Evolutionary conservation across 352 stramenopile species (phyloP).

Genomic region (Phytopythium chamaehyphon): DNA sequence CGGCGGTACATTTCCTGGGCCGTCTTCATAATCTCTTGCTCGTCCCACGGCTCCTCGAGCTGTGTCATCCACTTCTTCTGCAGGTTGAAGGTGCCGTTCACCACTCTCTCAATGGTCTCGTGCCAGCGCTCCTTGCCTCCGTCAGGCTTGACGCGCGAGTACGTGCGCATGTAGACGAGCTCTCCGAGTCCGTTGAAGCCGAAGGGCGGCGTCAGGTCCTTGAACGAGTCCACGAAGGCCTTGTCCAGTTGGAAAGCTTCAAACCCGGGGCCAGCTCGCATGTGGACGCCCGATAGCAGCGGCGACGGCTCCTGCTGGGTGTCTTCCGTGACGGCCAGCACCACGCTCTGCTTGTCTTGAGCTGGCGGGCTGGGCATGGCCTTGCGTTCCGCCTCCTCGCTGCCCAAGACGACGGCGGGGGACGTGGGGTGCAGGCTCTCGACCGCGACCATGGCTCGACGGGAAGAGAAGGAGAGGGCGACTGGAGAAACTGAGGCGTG

Average conservation of each 20-base stretch:
- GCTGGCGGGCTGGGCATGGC: not conserved
- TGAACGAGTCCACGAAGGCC: conserved; percentile 54
- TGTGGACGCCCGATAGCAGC: conserved; percentile 11
- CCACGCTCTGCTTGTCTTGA: conserved; percentile 1
- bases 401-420: conserved; percentile 1
- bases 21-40: conserved; percentile 29
- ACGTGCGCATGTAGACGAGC: conserved; percentile 91
- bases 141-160: conserved; percentile 82
- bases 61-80: conserved; percentile 84
- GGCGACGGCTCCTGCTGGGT: conserved; percentile 1
- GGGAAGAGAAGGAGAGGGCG: not conserved
- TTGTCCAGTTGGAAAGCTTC: conserved; percentile 18
- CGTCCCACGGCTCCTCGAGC: conserved; percentile 64
- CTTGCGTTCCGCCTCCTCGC: conserved; percentile 2
- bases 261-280: conserved; percentile 13
- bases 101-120: conserved; percentile 90
- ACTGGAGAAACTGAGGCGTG: not conserved
- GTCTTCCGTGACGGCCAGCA: conserved; percentile 4
- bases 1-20: conserved; percentile 90
- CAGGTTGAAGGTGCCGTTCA: conserved; percentile 93
- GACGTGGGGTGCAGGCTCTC: conserved; percentile 6
- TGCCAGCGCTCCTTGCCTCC: conserved; percentile 85
- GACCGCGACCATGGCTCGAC: conserved; percentile 8
- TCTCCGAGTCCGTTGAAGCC: conserved; percentile 94
- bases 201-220: conserved; percentile 63